phyloP scores from a whole-genome alignment of 495 filamentous ascomycete species.

The Aspergillus incahuasiensis region DNA sequence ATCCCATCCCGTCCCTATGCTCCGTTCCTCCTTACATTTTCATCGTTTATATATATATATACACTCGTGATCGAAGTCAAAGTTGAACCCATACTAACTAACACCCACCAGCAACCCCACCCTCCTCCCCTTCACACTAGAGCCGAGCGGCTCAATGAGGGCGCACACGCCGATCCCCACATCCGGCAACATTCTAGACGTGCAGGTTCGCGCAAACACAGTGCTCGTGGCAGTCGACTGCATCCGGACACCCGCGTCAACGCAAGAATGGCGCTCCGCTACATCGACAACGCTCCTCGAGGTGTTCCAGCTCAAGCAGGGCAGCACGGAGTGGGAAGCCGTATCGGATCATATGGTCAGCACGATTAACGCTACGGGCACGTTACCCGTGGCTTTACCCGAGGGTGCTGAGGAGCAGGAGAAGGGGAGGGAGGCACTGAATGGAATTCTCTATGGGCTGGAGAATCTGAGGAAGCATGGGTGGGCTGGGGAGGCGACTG shows the following conservation, averaged over 20 bases:
- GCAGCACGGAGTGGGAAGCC: constrained; percentile 22
- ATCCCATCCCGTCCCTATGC: no score
- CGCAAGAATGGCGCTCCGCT: constrained; percentile 27
- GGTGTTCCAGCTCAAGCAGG: constrained; percentile 20
- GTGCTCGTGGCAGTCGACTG: constrained; percentile 57
- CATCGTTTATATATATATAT: no score
- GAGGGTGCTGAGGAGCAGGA: constrained; percentile 30
- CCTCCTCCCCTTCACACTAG: constrained; percentile 54
- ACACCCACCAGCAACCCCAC: constrained; percentile 56
- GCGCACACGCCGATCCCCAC: constrained; percentile 44
- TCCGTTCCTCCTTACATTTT: no score
- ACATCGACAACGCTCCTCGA: constrained; percentile 26
- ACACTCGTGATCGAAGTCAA: no score
- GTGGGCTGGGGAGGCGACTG: constrained; percentile 18
- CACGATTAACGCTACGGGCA: constrained; percentile 33
- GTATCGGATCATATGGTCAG: constrained; percentile 18
- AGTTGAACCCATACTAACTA: no score
- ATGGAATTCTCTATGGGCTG: constrained; percentile 61
- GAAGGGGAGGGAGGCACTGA: constrained; percentile 29
- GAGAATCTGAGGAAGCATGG: constrained; percentile 66
- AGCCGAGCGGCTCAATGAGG: constrained; percentile 35
- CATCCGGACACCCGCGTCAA: constrained; percentile 39
- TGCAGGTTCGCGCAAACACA: constrained; percentile 36
- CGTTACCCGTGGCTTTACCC: constrained; percentile 26
- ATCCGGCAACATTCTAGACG: constrained; percentile 58